These are phyloP conservation scores for Triticum urartu DNA, from an alignment of 176 grass and related monocot species.

Conservation along the genomic window DNA sequence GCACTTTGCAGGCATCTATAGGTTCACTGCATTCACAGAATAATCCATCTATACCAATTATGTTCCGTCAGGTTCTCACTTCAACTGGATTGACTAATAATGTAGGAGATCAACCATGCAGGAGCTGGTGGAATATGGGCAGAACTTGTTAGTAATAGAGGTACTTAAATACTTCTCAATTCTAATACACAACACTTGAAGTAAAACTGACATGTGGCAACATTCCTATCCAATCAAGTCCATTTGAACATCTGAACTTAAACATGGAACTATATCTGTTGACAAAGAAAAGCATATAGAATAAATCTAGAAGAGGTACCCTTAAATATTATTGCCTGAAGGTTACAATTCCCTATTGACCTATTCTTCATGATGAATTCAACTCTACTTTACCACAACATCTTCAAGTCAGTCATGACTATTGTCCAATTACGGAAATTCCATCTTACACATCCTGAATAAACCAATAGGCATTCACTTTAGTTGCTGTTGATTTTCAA, in stretches of 20 bases:
- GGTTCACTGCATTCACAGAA: background rate
- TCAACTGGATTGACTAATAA: constrained; percentile 5
- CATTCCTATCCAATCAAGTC: background rate
- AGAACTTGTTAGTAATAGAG: constrained; percentile 92
- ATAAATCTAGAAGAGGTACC: background rate
- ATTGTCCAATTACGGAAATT: background rate
- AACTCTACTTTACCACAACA: background rate
- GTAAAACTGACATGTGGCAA: background rate
- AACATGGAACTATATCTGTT: background rate
- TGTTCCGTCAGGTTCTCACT: background rate
- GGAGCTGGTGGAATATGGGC: constrained; percentile 96
- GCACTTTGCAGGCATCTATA: background rate
- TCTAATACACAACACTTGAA: background rate
- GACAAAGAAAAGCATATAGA: background rate
- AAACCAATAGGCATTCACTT: background rate
- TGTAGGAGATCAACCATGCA: constrained; percentile 97
- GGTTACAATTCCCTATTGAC: background rate
- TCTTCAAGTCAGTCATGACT: background rate
- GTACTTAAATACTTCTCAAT: constrained; percentile 41
- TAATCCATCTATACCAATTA: background rate
- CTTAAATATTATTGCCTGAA: background rate
- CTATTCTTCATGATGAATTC: background rate
- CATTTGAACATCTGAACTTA: background rate
- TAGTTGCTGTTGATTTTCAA: background rate
- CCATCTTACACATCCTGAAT: background rate